These are phyloP conservation scores for Alliaria petiolata DNA, from an alignment of 345 rosid genomes.

Conservation along the genomic window DNA sequence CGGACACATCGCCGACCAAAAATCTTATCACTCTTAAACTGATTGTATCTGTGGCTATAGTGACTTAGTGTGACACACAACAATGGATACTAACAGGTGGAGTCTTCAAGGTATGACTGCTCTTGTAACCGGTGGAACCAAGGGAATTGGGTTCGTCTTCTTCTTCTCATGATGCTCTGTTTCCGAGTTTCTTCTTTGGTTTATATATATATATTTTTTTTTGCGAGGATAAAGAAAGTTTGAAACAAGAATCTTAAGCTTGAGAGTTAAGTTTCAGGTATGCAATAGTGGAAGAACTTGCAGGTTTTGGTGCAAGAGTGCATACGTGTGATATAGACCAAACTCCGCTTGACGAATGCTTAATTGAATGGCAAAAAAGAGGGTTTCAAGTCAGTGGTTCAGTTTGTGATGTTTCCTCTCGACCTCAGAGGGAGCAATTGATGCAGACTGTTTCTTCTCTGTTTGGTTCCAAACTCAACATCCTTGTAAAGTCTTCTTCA, in stretches of 20 bases:
- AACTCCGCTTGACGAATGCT: conserved; percentile 33
- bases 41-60: background rate
- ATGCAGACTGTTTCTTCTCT: conserved; percentile 35
- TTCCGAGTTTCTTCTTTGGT: background rate
- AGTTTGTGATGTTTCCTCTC: conserved; percentile 47
- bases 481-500: conserved; percentile 38
- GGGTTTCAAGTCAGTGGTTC: conserved; percentile 49
- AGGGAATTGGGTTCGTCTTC: conserved; percentile 29
- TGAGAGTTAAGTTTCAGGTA: conserved; percentile 24
- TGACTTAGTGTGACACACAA: background rate
- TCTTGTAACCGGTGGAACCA: conserved; percentile 33
- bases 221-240: background rate
- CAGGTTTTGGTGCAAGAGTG: conserved; percentile 48
- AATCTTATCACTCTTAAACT: background rate
- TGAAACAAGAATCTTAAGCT: background rate
- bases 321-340: conserved; percentile 39
- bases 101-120: conserved; percentile 33
- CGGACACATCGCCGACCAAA: background rate
- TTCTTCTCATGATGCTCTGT: background rate
- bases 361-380: conserved; percentile 40
- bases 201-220: background rate
- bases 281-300: conserved; percentile 56
- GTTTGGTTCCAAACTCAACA: conserved; percentile 47
- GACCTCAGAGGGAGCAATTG: conserved; percentile 38
- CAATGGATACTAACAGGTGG: conserved; percentile 17